Percentiles rank a stretch among this genome's conserved stretches.
Conservation (phyloP, 345 rosid genomes). For the Citrus reticulata region DNA sequence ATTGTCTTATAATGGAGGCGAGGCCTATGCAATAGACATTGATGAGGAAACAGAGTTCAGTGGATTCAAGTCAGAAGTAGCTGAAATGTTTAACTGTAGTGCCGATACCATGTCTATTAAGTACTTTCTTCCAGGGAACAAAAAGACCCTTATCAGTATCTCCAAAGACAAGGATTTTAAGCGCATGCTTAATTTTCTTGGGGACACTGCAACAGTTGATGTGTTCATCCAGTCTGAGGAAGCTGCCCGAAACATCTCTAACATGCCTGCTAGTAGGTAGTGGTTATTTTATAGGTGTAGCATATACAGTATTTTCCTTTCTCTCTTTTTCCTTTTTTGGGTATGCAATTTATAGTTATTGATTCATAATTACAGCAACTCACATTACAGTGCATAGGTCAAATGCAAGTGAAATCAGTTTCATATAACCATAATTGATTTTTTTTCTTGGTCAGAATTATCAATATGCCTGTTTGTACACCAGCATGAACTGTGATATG, state of each 20-base stretch:
- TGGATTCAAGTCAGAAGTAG: conserved; percentile 71
- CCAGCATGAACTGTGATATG: neutral
- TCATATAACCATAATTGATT: neutral
- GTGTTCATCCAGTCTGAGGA: conserved; percentile 62
- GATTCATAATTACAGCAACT: conserved; percentile 12
- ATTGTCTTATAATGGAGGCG: conserved; percentile 70
- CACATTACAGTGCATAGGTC: neutral
- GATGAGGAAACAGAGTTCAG: conserved; percentile 53
- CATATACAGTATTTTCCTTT: neutral
- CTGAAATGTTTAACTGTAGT: conserved; percentile 65
- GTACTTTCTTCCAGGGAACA: conserved; percentile 90
- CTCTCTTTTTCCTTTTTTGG: neutral
- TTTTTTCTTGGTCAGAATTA: neutral
- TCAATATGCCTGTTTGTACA: neutral
- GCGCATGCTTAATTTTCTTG: conserved; percentile 74
- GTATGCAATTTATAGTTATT: neutral
- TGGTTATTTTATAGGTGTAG: neutral
- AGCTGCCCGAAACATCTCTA: conserved; percentile 43
- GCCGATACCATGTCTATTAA: conserved; percentile 57
- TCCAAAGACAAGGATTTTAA: conserved; percentile 87
- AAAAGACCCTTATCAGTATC: conserved; percentile 77
- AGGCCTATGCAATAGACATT: conserved; percentile 79
- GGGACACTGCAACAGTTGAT: conserved; percentile 64
- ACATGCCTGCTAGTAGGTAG: conserved; percentile 77
- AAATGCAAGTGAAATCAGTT: neutral